phyloP scores from a whole-genome alignment of 768 basidiomycete species.

The Boletus edulis region DNA sequence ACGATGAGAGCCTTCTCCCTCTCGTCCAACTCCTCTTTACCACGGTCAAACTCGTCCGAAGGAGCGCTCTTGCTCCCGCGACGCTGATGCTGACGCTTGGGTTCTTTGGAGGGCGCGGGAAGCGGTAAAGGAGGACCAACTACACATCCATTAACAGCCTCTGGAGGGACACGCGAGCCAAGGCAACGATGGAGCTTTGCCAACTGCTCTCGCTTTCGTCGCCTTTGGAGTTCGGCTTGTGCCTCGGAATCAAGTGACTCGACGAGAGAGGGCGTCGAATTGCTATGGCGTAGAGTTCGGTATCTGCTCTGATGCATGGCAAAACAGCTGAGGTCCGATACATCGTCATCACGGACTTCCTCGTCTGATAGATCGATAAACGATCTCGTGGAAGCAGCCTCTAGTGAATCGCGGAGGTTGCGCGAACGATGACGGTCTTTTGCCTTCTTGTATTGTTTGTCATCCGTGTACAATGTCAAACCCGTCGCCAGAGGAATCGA shows the following conservation, averaged over 20 bases:
- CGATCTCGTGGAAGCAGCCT: constrained; percentile 37
- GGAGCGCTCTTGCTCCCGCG: constrained; percentile 46
- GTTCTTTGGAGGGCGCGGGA: constrained; percentile 28
- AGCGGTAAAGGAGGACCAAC: constrained; percentile 32
- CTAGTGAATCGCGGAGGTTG: constrained; percentile 13
- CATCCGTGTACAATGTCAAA: constrained; percentile 28
- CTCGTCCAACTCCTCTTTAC: constrained; percentile 68
- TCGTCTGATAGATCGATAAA: constrained; percentile 72
- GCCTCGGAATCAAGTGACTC: constrained; percentile 51
- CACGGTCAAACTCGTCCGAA: constrained; percentile 55
- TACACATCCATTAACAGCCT: constrained; percentile 57
- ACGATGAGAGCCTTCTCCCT: constrained; percentile 80
- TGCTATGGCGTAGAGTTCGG: constrained; percentile 31
- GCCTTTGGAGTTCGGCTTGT: constrained; percentile 58
- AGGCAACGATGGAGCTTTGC: constrained; percentile 83
- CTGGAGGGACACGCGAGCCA: constrained; percentile 74
- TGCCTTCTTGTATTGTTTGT: constrained; percentile 1
- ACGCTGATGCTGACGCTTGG: constrained; percentile 39
- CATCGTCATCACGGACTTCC: constrained; percentile 35
- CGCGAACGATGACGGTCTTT: constrained; percentile 4
- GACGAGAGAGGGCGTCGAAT: constrained; percentile 45
- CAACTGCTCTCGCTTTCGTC: constrained; percentile 71
- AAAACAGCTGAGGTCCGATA: constrained; percentile 29
- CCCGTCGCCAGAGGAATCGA: constrained; percentile 55
- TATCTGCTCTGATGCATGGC: constrained; percentile 24